Conservation (phyloP, 2,329 filamentous ascomycete species). For the Bipolaris sorokiniana region DNA sequence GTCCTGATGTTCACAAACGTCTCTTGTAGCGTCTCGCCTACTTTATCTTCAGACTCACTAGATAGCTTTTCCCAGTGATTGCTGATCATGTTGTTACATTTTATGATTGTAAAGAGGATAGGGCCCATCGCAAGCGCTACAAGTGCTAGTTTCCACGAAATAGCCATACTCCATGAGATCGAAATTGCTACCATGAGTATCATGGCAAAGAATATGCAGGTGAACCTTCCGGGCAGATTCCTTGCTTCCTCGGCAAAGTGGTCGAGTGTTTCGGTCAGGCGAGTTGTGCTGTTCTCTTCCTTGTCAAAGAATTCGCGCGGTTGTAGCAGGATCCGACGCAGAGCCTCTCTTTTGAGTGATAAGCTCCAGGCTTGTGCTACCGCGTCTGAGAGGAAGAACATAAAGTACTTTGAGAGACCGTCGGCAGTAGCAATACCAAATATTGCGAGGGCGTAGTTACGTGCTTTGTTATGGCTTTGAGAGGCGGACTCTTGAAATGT, state of each 20-base stretch:
- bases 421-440: conserved; percentile 72
- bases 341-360: conserved; percentile 68
- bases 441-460: conserved; percentile 73
- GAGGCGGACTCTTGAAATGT: conserved; percentile 67
- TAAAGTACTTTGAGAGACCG: conserved; percentile 67
- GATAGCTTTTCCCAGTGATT: conserved; percentile 74
- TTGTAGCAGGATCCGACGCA: conserved; percentile 75
- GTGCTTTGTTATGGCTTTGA: conserved; percentile 56
- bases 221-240: conserved; percentile 79
- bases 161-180: conserved; percentile 73
- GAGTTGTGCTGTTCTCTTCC: conserved; percentile 66
- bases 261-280: conserved; percentile 75
- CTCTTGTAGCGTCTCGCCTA: conserved; percentile 72
- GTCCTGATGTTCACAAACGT: conserved; percentile 80
- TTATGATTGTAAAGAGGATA: conserved; percentile 69
- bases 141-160: conserved; percentile 81
- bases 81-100: conserved; percentile 68
- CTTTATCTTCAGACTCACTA: conserved; percentile 66
- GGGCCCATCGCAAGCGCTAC: conserved; percentile 74
- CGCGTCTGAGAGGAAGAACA: conserved; percentile 74
- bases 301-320: conserved; percentile 79
- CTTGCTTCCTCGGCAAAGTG: conserved; percentile 86
- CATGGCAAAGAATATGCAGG: conserved; percentile 71
- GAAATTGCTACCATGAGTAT: conserved; percentile 71
- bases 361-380: conserved; percentile 80